Base-by-base conservation (phyloP, 805 yeast species). In the Saccharomycopsis fibuligera region DNA sequence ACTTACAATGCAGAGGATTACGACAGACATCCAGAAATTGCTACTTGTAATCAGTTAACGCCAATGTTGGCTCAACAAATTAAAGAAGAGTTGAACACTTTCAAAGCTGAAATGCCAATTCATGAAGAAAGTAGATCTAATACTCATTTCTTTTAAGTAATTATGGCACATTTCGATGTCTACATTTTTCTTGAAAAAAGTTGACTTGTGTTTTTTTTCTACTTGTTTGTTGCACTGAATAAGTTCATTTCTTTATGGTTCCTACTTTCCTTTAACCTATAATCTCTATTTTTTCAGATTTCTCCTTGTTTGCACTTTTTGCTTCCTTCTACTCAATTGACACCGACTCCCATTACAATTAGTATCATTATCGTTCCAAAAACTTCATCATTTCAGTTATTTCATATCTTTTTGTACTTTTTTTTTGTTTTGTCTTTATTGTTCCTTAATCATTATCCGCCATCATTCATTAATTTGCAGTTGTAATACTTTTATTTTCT, bases 21-120 rank as follows among this genome's bases (percentile, higher is more conserved):
- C 64, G 97, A 91, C 64, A 79, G 99, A 58, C 88, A 82, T 55
- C 96, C 97, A 0, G 97, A 89, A 54, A 72, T 81, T 25, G 95
- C 96, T 2, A 89, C 97, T 2, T 91, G 97, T 67, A 88, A 90
- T 64, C 88, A 83, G 61, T 71, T 89, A 62, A 89, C 96, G 1
- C 96, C 97, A 4, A 72, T 75, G 49, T 67, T 89, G 61, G 96
- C 97, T 0, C 89, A 86, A 63, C 79, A 78, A 64, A 88, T 91
- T 58, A 84, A 82, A 65, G 85, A 83, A 35, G 98, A 91, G 64
- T 69, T 91, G 61, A 90, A 93, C 64, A 75, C 72, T 46, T 67
- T 89, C 60, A 90, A 88, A 67, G 68, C 80, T 21, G 78, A 76
- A 53, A 91, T 91, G 99, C 81, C 74, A 30, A 74, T 91, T 30